Percentiles rank a stretch among this genome's conserved stretches.
Conservation (phyloP, 257 asterid species). For the Gentiana straminea region DNA sequence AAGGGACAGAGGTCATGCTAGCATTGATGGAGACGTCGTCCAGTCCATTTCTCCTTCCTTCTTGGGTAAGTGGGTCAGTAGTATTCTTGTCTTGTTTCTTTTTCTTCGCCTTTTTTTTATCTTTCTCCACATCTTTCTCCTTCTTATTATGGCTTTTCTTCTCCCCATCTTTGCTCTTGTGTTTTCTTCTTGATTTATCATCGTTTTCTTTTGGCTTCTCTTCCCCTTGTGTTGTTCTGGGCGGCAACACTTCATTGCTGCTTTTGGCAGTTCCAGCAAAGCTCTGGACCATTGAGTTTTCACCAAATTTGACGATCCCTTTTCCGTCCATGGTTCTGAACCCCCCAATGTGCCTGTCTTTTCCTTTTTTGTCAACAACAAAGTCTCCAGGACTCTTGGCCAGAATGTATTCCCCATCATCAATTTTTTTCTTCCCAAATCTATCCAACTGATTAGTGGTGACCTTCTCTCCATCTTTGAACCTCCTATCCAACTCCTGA, state of each 20-base stretch:
- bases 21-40: no score
- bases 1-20: slow-evolving; percentile 8
- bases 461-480: slow-evolving; percentile 31
- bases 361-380: slow-evolving; percentile 29
- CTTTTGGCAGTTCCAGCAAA: slow-evolving; percentile 13
- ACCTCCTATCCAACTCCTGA: slow-evolving; percentile 54
- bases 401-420: slow-evolving; percentile 18
- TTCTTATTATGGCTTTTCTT: slow-evolving; percentile 26
- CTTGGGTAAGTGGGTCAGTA: not conserved
- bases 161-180: slow-evolving; percentile 31
- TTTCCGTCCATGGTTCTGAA: slow-evolving; percentile 22
- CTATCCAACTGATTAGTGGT: slow-evolving; percentile 31
- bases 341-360: slow-evolving; percentile 28
- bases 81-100: slow-evolving; percentile 30
- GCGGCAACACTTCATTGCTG: slow-evolving; percentile 27
- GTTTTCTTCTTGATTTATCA: slow-evolving; percentile 24
- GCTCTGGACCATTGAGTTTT: slow-evolving; percentile 23
- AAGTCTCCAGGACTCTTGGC: slow-evolving; percentile 18
- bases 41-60: slow-evolving; percentile 26
- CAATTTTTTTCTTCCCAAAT: slow-evolving; percentile 22
- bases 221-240: slow-evolving; percentile 28
- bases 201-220: slow-evolving; percentile 30
- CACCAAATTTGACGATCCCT: slow-evolving; percentile 15
- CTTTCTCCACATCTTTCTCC: slow-evolving; percentile 27
- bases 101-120: slow-evolving; percentile 20